Conservation (phyloP, 140 eudicot species). For the Flaveria floridana region DNA sequence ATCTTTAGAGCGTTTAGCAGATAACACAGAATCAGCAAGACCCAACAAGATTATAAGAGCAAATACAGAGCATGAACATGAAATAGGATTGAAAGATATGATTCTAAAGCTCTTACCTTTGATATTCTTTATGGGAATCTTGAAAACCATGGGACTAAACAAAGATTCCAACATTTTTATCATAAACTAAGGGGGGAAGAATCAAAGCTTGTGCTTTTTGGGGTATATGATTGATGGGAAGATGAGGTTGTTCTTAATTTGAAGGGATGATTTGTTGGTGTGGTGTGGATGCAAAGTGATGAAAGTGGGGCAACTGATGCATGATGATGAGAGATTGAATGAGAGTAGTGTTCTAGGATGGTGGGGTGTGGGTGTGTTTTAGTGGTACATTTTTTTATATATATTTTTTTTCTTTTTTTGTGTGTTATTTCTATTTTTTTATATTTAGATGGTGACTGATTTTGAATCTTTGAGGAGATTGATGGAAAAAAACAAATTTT, state of each 20-base stretch:
- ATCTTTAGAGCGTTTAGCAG: constrained; percentile 39
- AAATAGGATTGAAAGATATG: constrained; percentile 18
- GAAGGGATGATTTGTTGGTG: constrained; percentile 39
- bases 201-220: constrained; percentile 26
- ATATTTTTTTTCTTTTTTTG: not conserved
- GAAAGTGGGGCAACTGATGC: constrained; percentile 33
- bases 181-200: constrained; percentile 26
- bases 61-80: constrained; percentile 20
- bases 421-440: not conserved
- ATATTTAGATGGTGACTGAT: constrained; percentile 23
- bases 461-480: constrained; percentile 39
- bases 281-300: constrained; percentile 47
- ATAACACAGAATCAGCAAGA: constrained; percentile 44
- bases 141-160: constrained; percentile 29
- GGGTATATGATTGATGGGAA: constrained; percentile 37
- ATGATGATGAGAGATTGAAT: constrained; percentile 35
- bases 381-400: not conserved
- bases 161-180: constrained; percentile 54
- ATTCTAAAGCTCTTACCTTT: constrained; percentile 50
- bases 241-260: constrained; percentile 34
- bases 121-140: constrained; percentile 35
- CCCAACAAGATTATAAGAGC: constrained; percentile 37
- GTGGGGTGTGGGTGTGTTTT: constrained; percentile 23
- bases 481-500: constrained; percentile 34
- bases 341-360: constrained; percentile 18